These are phyloP conservation scores for Lithocarpus polystachyus DNA, from an alignment of 306 rosid species.

Conservation along the genomic window DNA sequence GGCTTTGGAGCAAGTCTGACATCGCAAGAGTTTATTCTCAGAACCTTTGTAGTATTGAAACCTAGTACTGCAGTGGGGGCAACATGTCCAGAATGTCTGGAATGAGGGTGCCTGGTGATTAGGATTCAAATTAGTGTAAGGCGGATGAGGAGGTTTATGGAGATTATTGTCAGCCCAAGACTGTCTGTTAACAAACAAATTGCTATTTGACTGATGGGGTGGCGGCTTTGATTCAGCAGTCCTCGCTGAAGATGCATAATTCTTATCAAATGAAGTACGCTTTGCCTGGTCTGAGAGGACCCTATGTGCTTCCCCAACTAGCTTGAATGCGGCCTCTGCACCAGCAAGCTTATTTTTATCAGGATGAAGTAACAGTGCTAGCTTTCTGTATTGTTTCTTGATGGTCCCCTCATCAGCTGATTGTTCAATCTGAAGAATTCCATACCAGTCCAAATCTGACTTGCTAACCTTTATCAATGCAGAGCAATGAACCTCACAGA, in stretches of 20 bases:
- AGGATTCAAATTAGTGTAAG: slow-evolving; percentile 21
- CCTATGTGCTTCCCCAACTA: slow-evolving; percentile 81
- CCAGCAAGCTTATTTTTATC: slow-evolving; percentile 86
- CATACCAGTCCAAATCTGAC: slow-evolving; percentile 79
- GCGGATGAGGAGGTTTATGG: slow-evolving; percentile 38
- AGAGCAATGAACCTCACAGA: slow-evolving; percentile 85
- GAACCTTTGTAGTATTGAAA: slow-evolving; percentile 49
- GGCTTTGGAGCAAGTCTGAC: slow-evolving; percentile 50
- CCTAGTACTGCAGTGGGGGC: slow-evolving; percentile 50
- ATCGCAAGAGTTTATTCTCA: slow-evolving; percentile 36
- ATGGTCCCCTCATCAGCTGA: slow-evolving; percentile 52
- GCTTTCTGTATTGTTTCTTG: slow-evolving; percentile 76
- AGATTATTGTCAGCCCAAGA: slow-evolving; percentile 21
- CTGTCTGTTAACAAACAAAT: slow-evolving; percentile 18
- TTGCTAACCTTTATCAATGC: slow-evolving; percentile 53
- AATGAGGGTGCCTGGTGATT: slow-evolving; percentile 29
- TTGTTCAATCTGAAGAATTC: slow-evolving; percentile 57
- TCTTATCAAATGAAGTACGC: slow-evolving; percentile 50
- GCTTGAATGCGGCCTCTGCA: slow-evolving; percentile 95
- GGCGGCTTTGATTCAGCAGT: slow-evolving; percentile 35
- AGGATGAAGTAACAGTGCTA: slow-evolving; percentile 85
- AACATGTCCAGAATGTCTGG: slow-evolving; percentile 71
- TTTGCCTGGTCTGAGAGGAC: slow-evolving; percentile 54
- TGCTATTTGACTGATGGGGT: slow-evolving; percentile 31
- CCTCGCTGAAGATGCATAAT: slow-evolving; percentile 22